Evolutionary conservation across 495 filamentous ascomycete species (phyloP).

Genomic region (Annulohypoxylon bovei): DNA sequence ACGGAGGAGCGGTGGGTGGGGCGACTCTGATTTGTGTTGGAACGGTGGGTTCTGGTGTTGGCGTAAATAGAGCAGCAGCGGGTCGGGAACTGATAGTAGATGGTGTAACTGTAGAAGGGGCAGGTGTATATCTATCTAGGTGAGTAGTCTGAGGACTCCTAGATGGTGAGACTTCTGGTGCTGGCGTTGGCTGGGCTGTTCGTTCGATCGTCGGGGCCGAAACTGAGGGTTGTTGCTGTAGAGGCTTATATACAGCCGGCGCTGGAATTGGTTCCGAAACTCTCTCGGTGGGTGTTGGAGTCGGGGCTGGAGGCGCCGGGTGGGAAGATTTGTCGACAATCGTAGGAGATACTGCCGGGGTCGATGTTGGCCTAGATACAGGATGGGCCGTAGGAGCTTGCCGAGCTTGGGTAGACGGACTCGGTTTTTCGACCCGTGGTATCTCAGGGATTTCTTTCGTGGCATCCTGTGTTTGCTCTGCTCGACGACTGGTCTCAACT

Average conservation of each 20-base stretch:
- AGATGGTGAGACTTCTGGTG: conserved; percentile 16
- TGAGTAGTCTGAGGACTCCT: neutral
- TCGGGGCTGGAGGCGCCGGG: conserved; percentile 42
- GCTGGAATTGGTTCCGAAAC: conserved; percentile 4
- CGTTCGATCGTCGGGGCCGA: conserved; percentile 18
- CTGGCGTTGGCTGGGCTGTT: conserved; percentile 32
- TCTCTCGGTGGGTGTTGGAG: conserved; percentile 29
- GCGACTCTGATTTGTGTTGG: conserved; percentile 14
- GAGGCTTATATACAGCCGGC: conserved; percentile 3
- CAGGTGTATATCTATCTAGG: neutral
- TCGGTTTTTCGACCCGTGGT: neutral
- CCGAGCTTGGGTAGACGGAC: neutral
- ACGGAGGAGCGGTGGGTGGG: conserved; percentile 33
- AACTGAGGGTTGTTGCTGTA: conserved; percentile 25
- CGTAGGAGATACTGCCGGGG: conserved; percentile 3
- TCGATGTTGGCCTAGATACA: neutral
- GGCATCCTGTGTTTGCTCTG: neutral
- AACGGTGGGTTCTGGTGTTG: conserved; percentile 15
- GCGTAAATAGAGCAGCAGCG: neutral
- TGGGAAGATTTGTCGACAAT: conserved; percentile 10
- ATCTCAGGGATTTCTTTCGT: conserved; percentile 19
- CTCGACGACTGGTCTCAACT: conserved; percentile 14
- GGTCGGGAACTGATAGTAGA: neutral
- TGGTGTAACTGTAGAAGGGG: neutral
- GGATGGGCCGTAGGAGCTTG: neutral